Conservation (phyloP, 139 green algal genomes). For the Picochlorum costavermella region DNA sequence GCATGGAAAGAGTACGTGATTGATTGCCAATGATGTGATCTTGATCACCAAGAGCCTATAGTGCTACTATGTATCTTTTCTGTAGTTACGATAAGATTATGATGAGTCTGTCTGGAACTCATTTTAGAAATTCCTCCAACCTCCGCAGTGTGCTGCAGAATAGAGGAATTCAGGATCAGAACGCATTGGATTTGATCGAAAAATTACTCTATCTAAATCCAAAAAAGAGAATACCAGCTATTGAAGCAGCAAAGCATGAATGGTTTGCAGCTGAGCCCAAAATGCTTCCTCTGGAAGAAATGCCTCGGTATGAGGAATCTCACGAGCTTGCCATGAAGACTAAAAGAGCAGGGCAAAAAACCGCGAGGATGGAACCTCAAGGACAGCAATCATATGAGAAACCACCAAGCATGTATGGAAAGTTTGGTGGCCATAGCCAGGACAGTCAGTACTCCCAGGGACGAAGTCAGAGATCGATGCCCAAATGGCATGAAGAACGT, state of each 20-base stretch:
- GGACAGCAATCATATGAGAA: neutral
- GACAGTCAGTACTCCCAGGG: no score
- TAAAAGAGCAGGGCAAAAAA: neutral
- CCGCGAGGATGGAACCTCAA: neutral
- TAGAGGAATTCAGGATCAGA: slow-evolving; percentile 9
- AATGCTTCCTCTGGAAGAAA: slow-evolving; percentile 4
- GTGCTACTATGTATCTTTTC: neutral
- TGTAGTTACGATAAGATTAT: slow-evolving; percentile 6
- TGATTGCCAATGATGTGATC: neutral
- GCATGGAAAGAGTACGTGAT: slow-evolving; percentile 28
- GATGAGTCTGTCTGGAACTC: neutral
- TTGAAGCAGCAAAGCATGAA: slow-evolving; percentile 30
- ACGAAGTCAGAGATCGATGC: neutral
- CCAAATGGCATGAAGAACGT: slow-evolving; percentile 3
- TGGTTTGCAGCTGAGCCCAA: slow-evolving; percentile 7
- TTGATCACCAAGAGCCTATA: neutral
- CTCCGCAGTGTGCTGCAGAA: neutral
- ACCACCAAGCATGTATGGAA: neutral
- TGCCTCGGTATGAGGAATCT: slow-evolving; percentile 14
- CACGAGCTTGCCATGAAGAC: slow-evolving; percentile 14
- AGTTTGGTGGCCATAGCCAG: neutral
- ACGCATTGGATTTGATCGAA: slow-evolving; percentile 56
- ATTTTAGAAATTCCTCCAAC: neutral
- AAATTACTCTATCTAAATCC: slow-evolving; percentile 65
- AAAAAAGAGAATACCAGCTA: slow-evolving; percentile 47